Percentiles rank a stretch among this genome's conserved stretches.
Evolutionary conservation across 768 basidiomycete genomes (phyloP).

Genomic region (Suillus lakei): DNA sequence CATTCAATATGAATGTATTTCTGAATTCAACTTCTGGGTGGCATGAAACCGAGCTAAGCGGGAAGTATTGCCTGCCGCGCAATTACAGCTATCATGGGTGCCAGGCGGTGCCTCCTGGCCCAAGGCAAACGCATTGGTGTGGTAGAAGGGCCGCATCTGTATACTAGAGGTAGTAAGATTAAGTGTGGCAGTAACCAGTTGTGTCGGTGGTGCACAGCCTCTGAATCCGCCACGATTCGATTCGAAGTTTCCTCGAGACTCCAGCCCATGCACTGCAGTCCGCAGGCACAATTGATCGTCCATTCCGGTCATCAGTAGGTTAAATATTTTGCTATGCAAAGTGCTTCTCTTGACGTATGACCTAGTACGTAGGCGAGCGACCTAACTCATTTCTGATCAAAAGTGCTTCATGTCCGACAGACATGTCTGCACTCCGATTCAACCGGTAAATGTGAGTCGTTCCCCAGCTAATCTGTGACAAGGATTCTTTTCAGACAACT

Average conservation of each 20-base stretch:
- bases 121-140: not conserved
- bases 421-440: not conserved
- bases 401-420: not conserved
- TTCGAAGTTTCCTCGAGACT: not conserved
- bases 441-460: not conserved
- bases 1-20: not conserved
- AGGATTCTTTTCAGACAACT: not conserved
- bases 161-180: too few relatives aligned
- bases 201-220: not conserved
- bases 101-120: not conserved
- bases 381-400: not conserved
- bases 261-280: not conserved
- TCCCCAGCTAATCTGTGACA: not conserved
- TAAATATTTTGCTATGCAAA: not conserved
- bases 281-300: not conserved
- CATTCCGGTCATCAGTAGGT: conserved; percentile 1
- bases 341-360: not conserved
- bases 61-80: not conserved
- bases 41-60: not conserved
- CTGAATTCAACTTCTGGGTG: not conserved
- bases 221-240: too few relatives aligned
- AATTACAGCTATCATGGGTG: not conserved
- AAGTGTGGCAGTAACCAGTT: not conserved
- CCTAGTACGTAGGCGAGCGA: not conserved
- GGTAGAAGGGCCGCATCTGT: too few relatives aligned